phyloP scores from a whole-genome alignment of 2,329 filamentous ascomycete genomes.

The Catunica adiposa region DNA sequence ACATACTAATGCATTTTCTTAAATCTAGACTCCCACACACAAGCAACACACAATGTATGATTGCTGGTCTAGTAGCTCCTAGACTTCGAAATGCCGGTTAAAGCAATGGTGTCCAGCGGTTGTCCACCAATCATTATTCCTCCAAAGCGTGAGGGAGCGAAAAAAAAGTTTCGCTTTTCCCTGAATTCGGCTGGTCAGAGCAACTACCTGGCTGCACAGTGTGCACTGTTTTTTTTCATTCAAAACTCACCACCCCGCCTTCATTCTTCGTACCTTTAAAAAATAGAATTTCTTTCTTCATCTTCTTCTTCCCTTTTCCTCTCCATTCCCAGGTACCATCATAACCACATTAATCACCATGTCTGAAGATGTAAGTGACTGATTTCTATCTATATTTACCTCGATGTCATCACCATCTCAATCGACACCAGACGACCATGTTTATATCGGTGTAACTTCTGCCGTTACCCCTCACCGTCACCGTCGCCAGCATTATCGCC shows the following conservation, averaged over 20 bases:
- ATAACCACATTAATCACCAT: conserved; percentile 32
- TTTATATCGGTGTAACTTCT: not conserved
- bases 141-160: conserved; percentile 2
- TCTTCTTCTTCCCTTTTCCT: conserved; percentile 17
- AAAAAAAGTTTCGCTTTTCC: conserved; percentile 8
- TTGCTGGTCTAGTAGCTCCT: not conserved
- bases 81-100: not conserved
- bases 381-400: not conserved
- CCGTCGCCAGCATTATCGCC: no score
- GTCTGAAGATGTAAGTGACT: conserved; percentile 39
- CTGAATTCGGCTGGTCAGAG: conserved; percentile 5
- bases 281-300: conserved; percentile 15
- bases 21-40: not conserved
- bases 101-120: not conserved
- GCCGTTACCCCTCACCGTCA: no score
- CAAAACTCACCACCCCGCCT: conserved; percentile 14
- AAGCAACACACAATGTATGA: not conserved
- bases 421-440: not conserved
- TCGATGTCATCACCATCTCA: not conserved
- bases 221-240: conserved; percentile 14
- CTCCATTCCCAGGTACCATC: conserved; percentile 19
- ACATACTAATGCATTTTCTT: not conserved
- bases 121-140: conserved; percentile 6
- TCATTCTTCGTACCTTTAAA: conserved; percentile 18
- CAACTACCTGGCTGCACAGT: conserved; percentile 13